These are phyloP conservation scores for Cladosporium sp. DNA, from an alignment of 2,329 filamentous ascomycete genomes.

Conservation along the genomic window DNA sequence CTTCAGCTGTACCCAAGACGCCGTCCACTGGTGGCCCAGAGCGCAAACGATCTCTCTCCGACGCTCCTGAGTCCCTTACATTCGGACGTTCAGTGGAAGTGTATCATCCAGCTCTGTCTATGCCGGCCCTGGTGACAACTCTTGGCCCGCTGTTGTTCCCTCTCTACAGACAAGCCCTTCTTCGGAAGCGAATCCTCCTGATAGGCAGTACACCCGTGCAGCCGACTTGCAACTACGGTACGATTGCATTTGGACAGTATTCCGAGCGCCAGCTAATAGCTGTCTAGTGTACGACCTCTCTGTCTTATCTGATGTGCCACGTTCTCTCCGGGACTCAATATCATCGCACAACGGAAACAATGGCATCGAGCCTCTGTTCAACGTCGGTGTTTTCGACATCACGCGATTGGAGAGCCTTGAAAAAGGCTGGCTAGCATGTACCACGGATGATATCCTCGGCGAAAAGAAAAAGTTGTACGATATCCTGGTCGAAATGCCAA, in stretches of 20 bases:
- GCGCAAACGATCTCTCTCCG: slow-evolving; percentile 33
- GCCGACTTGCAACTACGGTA: slow-evolving; percentile 53
- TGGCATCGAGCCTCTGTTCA: slow-evolving; percentile 63
- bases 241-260: background rate
- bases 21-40: slow-evolving; percentile 2
- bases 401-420: slow-evolving; percentile 59
- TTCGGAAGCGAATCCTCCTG: slow-evolving; percentile 83
- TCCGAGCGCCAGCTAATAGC: background rate
- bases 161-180: slow-evolving; percentile 75
- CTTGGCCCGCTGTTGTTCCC: slow-evolving; percentile 93
- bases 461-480: slow-evolving; percentile 87
- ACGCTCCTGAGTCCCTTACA: slow-evolving; percentile 53
- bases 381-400: slow-evolving; percentile 89
- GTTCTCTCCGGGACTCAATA: slow-evolving; percentile 64
- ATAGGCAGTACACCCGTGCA: slow-evolving; percentile 82
- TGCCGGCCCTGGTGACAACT: slow-evolving; percentile 67
- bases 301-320: slow-evolving; percentile 82
- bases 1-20: background rate
- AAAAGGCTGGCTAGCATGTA: slow-evolving; percentile 84
- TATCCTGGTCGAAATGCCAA: slow-evolving; percentile 75
- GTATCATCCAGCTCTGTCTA: slow-evolving; percentile 80
- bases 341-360: slow-evolving; percentile 48
- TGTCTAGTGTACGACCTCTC: slow-evolving; percentile 83
- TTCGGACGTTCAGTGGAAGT: slow-evolving; percentile 62
- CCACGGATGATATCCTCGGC: slow-evolving; percentile 85